Conservation (phyloP, 345 rosid species). For the Clarkia xantiana region DNA sequence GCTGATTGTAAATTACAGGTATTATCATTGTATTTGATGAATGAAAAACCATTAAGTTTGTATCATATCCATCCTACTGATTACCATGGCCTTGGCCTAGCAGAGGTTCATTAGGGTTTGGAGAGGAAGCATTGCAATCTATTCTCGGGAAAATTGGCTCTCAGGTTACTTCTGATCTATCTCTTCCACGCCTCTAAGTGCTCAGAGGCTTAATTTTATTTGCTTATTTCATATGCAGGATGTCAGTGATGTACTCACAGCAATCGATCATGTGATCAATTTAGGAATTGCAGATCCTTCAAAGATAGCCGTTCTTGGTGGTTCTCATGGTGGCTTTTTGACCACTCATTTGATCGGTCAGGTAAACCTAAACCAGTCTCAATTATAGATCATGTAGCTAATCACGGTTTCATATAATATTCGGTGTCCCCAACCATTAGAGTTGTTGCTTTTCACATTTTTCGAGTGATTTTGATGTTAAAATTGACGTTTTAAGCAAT, state of each 20-base stretch:
- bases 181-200: too few species aligned
- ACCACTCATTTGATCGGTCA: constrained; percentile 92
- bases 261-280: constrained; percentile 56
- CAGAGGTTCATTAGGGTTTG: constrained; percentile 93
- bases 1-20: constrained; percentile 89
- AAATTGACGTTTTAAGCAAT: too few species aligned
- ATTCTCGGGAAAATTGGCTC: constrained; percentile 81
- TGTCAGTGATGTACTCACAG: constrained; percentile 66
- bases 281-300: constrained; percentile 58
- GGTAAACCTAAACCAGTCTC: too few species aligned
- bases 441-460: too few species aligned
- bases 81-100: constrained; percentile 5
- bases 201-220: too few species aligned
- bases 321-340: constrained; percentile 91
- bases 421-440: too few species aligned
- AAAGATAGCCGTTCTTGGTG: constrained; percentile 63
- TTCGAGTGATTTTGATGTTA: too few species aligned
- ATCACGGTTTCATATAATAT: too few species aligned
- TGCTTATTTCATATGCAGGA: constrained; percentile 32
- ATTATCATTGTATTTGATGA: background rate
- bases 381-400: too few species aligned
- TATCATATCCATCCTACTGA: background rate
- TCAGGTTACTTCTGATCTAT: constrained; percentile 40
- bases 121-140: constrained; percentile 96
- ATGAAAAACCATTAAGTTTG: too few species aligned